These are phyloP conservation scores for Nakazawaea wickerhamii DNA, from an alignment of 805 yeast genomes.

Conservation along the genomic window DNA sequence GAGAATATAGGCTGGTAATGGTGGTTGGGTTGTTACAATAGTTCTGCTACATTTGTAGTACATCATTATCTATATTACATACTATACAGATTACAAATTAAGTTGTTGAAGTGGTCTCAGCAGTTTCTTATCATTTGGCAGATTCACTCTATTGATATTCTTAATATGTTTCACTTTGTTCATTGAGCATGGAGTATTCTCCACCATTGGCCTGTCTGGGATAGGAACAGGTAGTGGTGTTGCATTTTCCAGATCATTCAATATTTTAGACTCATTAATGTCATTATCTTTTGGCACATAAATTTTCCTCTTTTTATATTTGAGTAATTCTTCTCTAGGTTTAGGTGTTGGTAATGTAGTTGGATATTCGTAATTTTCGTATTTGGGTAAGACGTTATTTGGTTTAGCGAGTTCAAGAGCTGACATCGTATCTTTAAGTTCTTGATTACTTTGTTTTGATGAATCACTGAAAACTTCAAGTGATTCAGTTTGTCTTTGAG, in stretches of 20 bases:
- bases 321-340: conserved; percentile 2
- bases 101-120: conserved; percentile 3
- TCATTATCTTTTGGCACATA: neutral
- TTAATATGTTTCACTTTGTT: conserved; percentile 1
- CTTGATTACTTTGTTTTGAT: neutral
- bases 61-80: neutral
- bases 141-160: neutral
- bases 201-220: conserved; percentile 8
- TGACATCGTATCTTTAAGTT: neutral
- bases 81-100: conserved; percentile 1
- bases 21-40: no score
- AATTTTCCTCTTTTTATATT: neutral
- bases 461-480: neutral
- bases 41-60: neutral
- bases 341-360: neutral
- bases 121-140: neutral
- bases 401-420: neutral
- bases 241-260: conserved; percentile 3
- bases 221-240: conserved; percentile 10
- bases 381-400: neutral
- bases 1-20: no score
- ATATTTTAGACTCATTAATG: neutral
- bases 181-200: conserved; percentile 10
- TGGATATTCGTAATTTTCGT: conserved; percentile 3
- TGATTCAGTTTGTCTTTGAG: neutral